Evolutionary conservation across 1,284 basidiomycete species (phyloP).

Genomic region (Tilletiaria anomala): DNA sequence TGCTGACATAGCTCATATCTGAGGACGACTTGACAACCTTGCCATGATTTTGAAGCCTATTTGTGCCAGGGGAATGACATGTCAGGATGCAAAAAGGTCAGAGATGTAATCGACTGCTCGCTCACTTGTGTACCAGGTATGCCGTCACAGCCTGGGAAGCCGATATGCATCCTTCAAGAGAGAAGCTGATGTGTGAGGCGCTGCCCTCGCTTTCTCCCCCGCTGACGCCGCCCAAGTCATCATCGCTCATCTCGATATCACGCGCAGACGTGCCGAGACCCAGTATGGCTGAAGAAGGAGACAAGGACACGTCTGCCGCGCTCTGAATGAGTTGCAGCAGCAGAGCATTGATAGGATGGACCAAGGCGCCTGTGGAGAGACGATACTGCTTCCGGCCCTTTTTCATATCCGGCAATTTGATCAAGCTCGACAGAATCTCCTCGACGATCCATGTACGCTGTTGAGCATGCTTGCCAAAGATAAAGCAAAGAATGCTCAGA

Average conservation of each 20-base stretch:
- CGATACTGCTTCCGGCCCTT: conserved; percentile 61
- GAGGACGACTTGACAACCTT: conserved; percentile 22
- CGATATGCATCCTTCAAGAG: neutral
- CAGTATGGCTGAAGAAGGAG: too few species aligned
- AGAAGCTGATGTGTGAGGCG: neutral
- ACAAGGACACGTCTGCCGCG: too few species aligned
- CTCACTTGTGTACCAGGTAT: too few species aligned
- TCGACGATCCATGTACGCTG: conserved; percentile 92
- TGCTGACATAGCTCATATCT: conserved; percentile 52
- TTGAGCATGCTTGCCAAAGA: conserved; percentile 74
- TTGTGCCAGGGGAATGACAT: neutral
- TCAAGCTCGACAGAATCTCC: conserved; percentile 75
- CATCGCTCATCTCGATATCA: neutral
- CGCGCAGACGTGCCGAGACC: too few species aligned
- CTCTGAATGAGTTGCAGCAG: conserved; percentile 80
- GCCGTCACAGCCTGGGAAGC: too few species aligned
- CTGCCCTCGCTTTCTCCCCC: neutral
- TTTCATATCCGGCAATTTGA: conserved; percentile 74
- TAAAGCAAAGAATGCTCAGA: conserved; percentile 59
- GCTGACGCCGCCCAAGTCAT: neutral
- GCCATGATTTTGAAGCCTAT: conserved; percentile 47
- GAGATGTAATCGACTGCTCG: too few species aligned
- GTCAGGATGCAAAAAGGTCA: too few species aligned
- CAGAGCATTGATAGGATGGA: conserved; percentile 79
- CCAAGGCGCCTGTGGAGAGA: conserved; percentile 49